Evolutionary conservation across 2,329 filamentous ascomycete species (phyloP), one percentile per base, ranked within the genome.

Genomic region (Alternaria sp.): DNA sequence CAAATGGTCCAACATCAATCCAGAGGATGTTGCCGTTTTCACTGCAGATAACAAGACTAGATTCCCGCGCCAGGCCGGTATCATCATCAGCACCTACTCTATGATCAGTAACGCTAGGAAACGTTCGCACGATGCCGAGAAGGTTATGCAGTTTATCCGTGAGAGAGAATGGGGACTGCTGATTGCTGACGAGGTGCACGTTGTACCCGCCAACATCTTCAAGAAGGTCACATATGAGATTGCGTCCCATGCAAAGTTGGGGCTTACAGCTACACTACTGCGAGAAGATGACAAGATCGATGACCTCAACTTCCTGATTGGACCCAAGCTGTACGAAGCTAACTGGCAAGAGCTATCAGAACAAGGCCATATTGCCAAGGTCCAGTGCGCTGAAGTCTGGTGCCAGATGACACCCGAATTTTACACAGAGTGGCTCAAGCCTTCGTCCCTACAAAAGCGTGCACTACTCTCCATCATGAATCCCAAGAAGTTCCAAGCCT

Each of bases 311-410:
- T 99, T 98, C 76, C 82, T 99, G 60, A 98, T 99, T 72, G 95
- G 95, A 0, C 95, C 95, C 0, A 99, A 99, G 79, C 84, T 99
- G 0, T 99, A 97, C 76, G 95, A 99, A 80, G 95, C 95, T 28
- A 99, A 99, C 78, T 99, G 95, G 95, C 97, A 98, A 89, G 95
- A 99, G 78, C 86, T 99, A 41, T 95, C 94, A 1, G 92, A 97
- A 73, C 93, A 97, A 80, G 95, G 95, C 0, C 94, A 97, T 75
- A 99, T 99, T 77, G 95, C 95, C 36, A 91, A 93, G 69, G 95
- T 99, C 2, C 95, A 99, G 79, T 99, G 95, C 78, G 95, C 95
- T 14, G 95, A 99, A 79, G 95, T 99, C 7, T 99, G 95, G 95
- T 99, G 95, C 75, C 93, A 94, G 3, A 99, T 99, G 95, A 97